Percentiles rank a stretch among this genome's conserved stretches.
Evolutionary conservation across 2,329 filamentous ascomycete species (phyloP).

Genomic region (Aspergillus bombycis): DNA sequence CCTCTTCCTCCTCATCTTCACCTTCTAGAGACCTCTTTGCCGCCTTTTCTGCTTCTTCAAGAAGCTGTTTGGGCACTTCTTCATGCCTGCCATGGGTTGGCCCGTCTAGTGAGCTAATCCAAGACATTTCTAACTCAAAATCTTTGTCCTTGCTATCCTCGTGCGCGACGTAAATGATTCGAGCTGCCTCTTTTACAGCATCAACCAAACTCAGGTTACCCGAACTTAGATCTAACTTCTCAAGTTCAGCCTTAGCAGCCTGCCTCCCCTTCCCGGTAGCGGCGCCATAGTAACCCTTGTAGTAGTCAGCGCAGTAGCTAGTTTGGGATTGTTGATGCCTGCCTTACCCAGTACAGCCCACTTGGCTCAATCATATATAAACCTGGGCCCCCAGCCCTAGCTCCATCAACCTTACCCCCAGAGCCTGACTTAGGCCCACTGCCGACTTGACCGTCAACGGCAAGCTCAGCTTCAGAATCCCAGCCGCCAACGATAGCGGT

Average conservation of each 20-base stretch:
- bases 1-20: slow-evolving; percentile 81
- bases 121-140: slow-evolving; percentile 98
- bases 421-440: slow-evolving; percentile 75
- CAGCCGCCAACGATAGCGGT: slow-evolving; percentile 92
- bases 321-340: not conserved
- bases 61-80: slow-evolving; percentile 87
- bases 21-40: slow-evolving; percentile 88
- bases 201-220: slow-evolving; percentile 78
- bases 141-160: slow-evolving; percentile 99
- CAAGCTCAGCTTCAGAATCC: slow-evolving; percentile 83
- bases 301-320: slow-evolving; percentile 24
- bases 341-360: slow-evolving; percentile 81
- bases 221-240: slow-evolving; percentile 88
- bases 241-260: slow-evolving; percentile 94
- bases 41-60: slow-evolving; percentile 88
- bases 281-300: slow-evolving; percentile 89
- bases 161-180: slow-evolving; percentile 96
- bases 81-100: slow-evolving; percentile 91
- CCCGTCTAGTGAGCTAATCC: slow-evolving; percentile 83
- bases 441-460: slow-evolving; percentile 90
- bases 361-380: slow-evolving; percentile 99
- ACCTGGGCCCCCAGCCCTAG: slow-evolving; percentile 83
- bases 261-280: slow-evolving; percentile 97
- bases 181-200: slow-evolving; percentile 91
- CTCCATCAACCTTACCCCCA: slow-evolving; percentile 77